Evolutionary conservation across 495 filamentous ascomycete species (phyloP).

Genomic region (Lasiosphaeriaceae sp.): DNA sequence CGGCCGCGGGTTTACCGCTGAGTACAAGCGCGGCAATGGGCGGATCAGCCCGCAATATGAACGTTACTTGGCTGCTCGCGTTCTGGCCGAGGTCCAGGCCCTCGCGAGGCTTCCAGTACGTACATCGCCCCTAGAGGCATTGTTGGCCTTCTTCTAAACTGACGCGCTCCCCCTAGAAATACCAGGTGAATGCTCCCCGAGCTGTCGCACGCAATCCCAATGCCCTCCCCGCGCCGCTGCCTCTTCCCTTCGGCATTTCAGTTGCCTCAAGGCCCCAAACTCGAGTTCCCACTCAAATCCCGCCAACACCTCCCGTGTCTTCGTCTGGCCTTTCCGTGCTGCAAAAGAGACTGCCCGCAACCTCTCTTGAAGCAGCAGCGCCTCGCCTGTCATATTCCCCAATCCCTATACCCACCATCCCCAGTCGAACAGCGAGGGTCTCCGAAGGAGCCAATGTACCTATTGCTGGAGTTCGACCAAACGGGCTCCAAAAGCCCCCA

Average conservation of each 20-base stretch:
- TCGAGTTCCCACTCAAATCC: no score
- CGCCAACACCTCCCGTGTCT: no score
- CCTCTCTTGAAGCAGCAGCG: no score
- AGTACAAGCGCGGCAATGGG: slow-evolving; percentile 15
- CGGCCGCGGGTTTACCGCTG: slow-evolving; percentile 5
- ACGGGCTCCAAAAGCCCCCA: background rate
- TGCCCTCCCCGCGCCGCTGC: no score
- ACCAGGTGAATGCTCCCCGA: background rate
- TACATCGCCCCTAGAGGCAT: no score
- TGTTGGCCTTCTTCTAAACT: background rate
- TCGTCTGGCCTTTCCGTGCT: background rate
- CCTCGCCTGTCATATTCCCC: slow-evolving; percentile 13
- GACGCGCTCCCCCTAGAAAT: background rate
- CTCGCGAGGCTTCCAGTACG: slow-evolving; percentile 10
- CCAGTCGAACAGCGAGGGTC: background rate
- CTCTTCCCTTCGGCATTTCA: no score
- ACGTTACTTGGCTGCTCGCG: slow-evolving; percentile 7
- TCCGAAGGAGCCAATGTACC: background rate
- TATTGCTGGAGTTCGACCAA: background rate
- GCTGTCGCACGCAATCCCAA: background rate
- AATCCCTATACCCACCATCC: slow-evolving; percentile 10
- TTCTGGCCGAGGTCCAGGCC: slow-evolving; percentile 1
- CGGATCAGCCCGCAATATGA: slow-evolving; percentile 16
- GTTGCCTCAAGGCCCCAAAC: no score
- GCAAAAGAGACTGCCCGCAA: background rate